A percentile compares a stretch with the other conserved stretches of the same genome.
phyloP scores from a whole-genome alignment of 306 rosid genomes.

The Vicia sativa region DNA sequence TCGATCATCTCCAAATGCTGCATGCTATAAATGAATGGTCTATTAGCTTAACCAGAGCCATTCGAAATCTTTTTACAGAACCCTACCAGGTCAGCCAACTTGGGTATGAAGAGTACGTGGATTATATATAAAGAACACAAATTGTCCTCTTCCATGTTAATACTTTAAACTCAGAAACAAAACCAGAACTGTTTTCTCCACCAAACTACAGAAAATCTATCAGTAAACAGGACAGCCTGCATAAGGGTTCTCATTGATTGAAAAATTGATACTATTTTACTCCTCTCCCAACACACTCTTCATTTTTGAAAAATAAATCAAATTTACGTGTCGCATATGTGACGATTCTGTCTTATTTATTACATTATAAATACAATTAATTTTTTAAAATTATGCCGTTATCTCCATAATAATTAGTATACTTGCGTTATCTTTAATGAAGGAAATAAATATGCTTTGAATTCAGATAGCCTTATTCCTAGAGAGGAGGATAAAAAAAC shows the following conservation, averaged over 20 bases:
- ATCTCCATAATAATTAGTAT: too few species aligned
- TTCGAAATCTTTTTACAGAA: neutral
- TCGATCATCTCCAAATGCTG: conserved; percentile 16
- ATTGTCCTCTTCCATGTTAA: too few species aligned
- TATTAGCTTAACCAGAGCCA: conserved; percentile 20
- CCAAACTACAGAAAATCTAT: too few species aligned
- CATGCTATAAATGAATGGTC: conserved; percentile 24
- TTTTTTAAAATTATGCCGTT: too few species aligned
- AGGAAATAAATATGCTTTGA: conserved; percentile 1
- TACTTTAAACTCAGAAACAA: too few species aligned
- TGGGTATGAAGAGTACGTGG: too few species aligned
- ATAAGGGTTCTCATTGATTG: neutral
- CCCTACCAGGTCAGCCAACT: too few species aligned
- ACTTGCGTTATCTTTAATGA: neutral
- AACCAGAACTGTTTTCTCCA: too few species aligned
- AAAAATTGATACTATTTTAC: conserved; percentile 6
- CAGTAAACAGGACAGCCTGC: neutral
- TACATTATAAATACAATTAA: too few species aligned
- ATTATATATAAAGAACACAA: too few species aligned
- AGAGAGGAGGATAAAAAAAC: neutral
- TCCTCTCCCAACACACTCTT: neutral
- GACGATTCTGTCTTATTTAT: neutral
- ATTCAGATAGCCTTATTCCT: neutral
- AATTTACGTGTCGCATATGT: neutral
- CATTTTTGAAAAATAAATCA: neutral